phyloP scores from a whole-genome alignment of 139 green algal species.

The Desmodesmus armatus region DNA sequence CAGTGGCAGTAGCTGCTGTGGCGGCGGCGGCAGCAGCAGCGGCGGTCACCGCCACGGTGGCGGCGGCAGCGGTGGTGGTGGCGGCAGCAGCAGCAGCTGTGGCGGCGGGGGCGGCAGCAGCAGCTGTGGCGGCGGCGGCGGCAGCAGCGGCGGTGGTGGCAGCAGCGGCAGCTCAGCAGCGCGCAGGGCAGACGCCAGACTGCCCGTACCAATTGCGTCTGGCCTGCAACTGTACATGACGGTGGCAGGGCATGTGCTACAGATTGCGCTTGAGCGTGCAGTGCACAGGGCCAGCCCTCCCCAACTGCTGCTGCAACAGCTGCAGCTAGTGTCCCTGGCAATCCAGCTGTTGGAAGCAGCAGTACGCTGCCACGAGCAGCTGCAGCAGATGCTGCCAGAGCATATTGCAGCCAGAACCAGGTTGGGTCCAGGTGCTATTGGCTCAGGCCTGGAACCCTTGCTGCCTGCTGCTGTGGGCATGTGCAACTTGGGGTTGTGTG shows the following conservation, averaged over 20 bases:
- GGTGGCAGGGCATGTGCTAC: background rate
- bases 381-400: too few species aligned
- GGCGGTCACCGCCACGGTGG: background rate
- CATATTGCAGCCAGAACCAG: too few species aligned
- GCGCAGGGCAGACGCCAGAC: background rate
- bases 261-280: background rate
- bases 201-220: background rate
- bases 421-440: too few species aligned
- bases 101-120: background rate
- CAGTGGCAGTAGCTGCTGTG: background rate
- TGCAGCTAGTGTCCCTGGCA: background rate
- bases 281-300: background rate
- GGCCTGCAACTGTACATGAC: background rate
- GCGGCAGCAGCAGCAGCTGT: background rate
- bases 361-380: too few species aligned
- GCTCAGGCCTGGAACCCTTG: too few species aligned
- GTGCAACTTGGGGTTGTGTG: too few species aligned
- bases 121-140: too few species aligned
- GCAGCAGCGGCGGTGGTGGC: too few species aligned
- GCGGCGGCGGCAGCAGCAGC: background rate
- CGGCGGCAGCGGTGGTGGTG: constrained; percentile 12
- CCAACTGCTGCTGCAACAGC: background rate
- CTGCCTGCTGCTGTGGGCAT: too few species aligned
- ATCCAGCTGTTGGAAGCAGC: too few species aligned
- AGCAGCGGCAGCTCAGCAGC: background rate